These are phyloP conservation scores for Flaveria brownii DNA, from an alignment of 129 eudicot species.

Conservation along the genomic window DNA sequence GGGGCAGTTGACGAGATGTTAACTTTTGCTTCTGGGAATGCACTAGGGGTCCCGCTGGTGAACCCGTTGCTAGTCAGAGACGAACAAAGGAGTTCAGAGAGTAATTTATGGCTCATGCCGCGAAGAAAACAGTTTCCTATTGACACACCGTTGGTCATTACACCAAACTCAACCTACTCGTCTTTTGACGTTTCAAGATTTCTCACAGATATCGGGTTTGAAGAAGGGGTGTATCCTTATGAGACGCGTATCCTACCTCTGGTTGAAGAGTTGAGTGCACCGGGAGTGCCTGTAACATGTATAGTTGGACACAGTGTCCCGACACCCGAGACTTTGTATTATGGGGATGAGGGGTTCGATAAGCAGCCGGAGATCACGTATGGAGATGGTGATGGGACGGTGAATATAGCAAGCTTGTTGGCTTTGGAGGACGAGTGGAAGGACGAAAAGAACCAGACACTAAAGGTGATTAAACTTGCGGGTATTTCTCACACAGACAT, in stretches of 20 bases:
- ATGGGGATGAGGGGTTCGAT: conserved; percentile 66
- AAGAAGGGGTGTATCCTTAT: conserved; percentile 63
- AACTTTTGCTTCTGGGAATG: conserved; percentile 80
- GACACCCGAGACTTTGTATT: conserved; percentile 72
- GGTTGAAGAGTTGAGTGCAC: conserved; percentile 46
- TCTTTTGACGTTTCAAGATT: conserved; percentile 51
- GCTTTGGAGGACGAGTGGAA: conserved; percentile 56
- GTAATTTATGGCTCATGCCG: conserved; percentile 92
- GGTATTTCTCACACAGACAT: conserved; percentile 67
- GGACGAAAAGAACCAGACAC: conserved; percentile 38
- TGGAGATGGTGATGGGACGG: conserved; percentile 97
- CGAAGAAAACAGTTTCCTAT: conserved; percentile 40
- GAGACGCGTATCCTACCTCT: conserved; percentile 56
- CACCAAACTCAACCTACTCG: conserved; percentile 48
- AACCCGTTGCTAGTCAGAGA: conserved; percentile 73
- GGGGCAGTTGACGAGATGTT: conserved; percentile 77
- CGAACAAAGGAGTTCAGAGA: conserved; percentile 80
- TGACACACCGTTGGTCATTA: conserved; percentile 44
- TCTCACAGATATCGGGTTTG: conserved; percentile 69
- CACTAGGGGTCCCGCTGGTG: conserved; percentile 77
- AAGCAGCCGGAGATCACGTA: conserved; percentile 64
- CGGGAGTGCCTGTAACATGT: conserved; percentile 67
- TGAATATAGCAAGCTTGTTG: conserved; percentile 74
- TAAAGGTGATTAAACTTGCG: conserved; percentile 51
- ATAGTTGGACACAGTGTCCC: conserved; percentile 65